Evolutionary conservation across 352 stramenopile species (phyloP).

Genomic region (Aphanomyces astaci): DNA sequence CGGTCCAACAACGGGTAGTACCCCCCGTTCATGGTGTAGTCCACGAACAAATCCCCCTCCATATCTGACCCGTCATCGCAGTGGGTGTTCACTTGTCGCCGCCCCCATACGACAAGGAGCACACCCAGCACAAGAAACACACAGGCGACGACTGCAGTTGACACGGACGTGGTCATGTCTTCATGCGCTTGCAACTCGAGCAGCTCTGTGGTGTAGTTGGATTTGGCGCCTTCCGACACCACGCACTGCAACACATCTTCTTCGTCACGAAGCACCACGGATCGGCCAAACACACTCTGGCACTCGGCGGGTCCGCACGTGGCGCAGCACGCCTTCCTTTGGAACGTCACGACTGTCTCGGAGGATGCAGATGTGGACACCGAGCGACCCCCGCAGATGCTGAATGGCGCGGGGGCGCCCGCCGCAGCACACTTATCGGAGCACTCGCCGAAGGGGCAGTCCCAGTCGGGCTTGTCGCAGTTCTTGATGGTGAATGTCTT

Average conservation of each 20-base stretch:
- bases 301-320: conserved; percentile 1
- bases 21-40: neutral
- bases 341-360: neutral
- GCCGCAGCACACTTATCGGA: conserved; percentile 4
- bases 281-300: neutral
- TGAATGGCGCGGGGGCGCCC: conserved; percentile 2
- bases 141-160: neutral
- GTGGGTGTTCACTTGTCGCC: too few relatives aligned
- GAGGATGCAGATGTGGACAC: neutral
- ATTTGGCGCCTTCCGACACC: neutral
- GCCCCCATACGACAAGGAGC: neutral
- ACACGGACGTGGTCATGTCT: neutral
- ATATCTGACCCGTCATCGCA: neutral
- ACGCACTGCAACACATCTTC: conserved; percentile 18
- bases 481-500: conserved; percentile 45
- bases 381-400: neutral
- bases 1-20: conserved; percentile 21
- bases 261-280: neutral
- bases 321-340: conserved; percentile 15
- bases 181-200: neutral
- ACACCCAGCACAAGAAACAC: conserved; percentile 1
- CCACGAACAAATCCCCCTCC: neutral
- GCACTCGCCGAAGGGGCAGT: conserved; percentile 36
- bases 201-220: neutral
- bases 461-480: conserved; percentile 47